Evolutionary conservation across 345 rosid genomes (phyloP).

Genomic region (Gossypium longicalyx): DNA sequence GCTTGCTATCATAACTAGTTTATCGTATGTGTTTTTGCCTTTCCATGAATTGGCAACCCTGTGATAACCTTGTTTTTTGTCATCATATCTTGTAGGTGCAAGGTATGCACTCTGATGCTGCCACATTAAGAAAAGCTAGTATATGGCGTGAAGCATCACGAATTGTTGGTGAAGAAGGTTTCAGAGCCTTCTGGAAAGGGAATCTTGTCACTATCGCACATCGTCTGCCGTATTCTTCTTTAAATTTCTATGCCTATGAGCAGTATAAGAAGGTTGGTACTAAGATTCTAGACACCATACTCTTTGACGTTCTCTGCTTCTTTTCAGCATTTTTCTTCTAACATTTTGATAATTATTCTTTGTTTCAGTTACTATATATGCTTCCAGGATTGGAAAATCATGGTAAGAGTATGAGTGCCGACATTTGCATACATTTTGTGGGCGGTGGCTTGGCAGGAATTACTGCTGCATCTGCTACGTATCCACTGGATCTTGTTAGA

Average conservation of each 20-base stretch:
- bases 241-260: slow-evolving; percentile 86
- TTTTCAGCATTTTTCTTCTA: not conserved
- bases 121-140: slow-evolving; percentile 59
- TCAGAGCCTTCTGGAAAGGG: slow-evolving; percentile 94
- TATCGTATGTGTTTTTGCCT: not conserved
- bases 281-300: not conserved
- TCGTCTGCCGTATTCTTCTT: slow-evolving; percentile 86
- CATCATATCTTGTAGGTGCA: slow-evolving; percentile 48
- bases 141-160: slow-evolving; percentile 86
- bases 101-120: slow-evolving; percentile 83
- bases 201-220: slow-evolving; percentile 92
- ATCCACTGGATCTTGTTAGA: slow-evolving; percentile 97
- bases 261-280: slow-evolving; percentile 63
- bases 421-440: slow-evolving; percentile 63
- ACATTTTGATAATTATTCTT: slow-evolving; percentile 14
- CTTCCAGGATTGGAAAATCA: slow-evolving; percentile 48
- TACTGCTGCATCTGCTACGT: slow-evolving; percentile 91
- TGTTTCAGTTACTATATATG: slow-evolving; percentile 52
- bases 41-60: not conserved
- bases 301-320: not conserved
- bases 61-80: slow-evolving; percentile 9
- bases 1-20: not conserved
- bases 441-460: slow-evolving; percentile 94
- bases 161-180: slow-evolving; percentile 75
- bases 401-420: slow-evolving; percentile 42